These are phyloP conservation scores for Aristolochia fimbriata DNA, from an alignment of 164 flowering plant genomes.

Conservation along the genomic window DNA sequence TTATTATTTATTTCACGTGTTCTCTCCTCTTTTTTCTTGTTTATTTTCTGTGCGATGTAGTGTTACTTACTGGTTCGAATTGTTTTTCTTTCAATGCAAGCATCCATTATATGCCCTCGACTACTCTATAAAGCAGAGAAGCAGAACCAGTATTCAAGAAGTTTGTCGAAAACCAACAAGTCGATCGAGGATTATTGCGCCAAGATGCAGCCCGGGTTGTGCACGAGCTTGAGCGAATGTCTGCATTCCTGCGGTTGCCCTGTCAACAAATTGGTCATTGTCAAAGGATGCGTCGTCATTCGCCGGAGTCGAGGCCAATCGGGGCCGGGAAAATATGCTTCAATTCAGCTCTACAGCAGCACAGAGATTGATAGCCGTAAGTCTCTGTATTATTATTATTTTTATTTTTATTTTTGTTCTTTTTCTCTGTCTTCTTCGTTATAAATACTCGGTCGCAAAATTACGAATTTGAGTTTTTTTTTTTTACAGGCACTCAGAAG, in stretches of 20 bases:
- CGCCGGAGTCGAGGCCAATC: conserved; percentile 10
- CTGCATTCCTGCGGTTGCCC: not conserved
- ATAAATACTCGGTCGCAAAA: too few species aligned
- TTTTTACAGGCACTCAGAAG: conserved; percentile 20
- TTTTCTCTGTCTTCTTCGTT: not conserved
- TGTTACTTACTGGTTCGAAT: too few species aligned
- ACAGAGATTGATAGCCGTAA: conserved; percentile 27
- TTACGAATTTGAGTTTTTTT: too few species aligned
- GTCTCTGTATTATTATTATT: not conserved
- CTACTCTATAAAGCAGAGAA: conserved; percentile 1
- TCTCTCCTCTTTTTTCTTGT: too few species aligned
- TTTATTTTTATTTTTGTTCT: not conserved
- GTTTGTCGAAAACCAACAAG: too few species aligned
- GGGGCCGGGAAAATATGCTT: conserved; percentile 28
- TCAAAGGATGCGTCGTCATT: conserved; percentile 13
- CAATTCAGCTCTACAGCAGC: conserved; percentile 28
- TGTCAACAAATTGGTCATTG: not conserved
- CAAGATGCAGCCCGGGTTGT: conserved; percentile 9
- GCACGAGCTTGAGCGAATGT: conserved; percentile 4
- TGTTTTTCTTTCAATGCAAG: conserved; percentile 14
- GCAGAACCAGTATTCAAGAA: not conserved
- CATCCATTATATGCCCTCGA: conserved; percentile 4
- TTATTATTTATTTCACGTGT: too few species aligned
- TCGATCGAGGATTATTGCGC: not conserved
- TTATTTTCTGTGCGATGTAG: too few species aligned